Base-by-base conservation (phyloP, 257 asterid species). In the Solanum habrochaites region DNA sequence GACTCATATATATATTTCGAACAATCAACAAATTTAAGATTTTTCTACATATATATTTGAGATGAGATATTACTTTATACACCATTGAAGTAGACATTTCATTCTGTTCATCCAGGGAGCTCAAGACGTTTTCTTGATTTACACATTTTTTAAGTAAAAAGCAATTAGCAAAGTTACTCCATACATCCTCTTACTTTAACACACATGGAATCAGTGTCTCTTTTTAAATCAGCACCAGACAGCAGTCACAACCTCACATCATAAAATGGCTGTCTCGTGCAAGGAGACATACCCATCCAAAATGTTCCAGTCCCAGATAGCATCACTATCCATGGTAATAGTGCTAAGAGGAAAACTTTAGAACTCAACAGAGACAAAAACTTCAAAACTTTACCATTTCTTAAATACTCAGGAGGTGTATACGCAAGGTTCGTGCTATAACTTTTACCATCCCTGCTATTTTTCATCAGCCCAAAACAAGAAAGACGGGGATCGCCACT, bases 361-460 rank as follows among this genome's bases (percentile, higher is more conserved):
- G 32, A 21, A 81, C 37, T 25, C 49, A n/a, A 56, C 74, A 70
- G 45, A 47, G 16, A 66, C 18, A 56, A 42, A 83, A 43, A 42
- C 39, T 74, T 47, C 35, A 40, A 87, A 74, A 60, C 73, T 39
- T 90, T 89, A 95, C 99, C 99, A 91, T 94, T 95, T 93, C 95
- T 94, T 42, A 97, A 92, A 91, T 97, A 97, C 91, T 97, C 98
- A 0, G 99, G 99, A 89, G 98, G 99, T 27, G 98, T 97, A 87
- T 97, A 97, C 39, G 99, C 99, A 87, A 97, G 99, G 92, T 97
- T 97, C 23, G 99, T 97, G 92, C 99, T 97, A 88, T 97, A 95
- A 90, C 99, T 94, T 93, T 94, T 97, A 74, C 99, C 99, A 89
- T 97, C 99, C 93, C 97, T 92, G 94, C 99, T 97, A 91, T 97